phyloP scores from a whole-genome alignment of 495 filamentous ascomycete genomes.

The Xylaria cubensis region DNA sequence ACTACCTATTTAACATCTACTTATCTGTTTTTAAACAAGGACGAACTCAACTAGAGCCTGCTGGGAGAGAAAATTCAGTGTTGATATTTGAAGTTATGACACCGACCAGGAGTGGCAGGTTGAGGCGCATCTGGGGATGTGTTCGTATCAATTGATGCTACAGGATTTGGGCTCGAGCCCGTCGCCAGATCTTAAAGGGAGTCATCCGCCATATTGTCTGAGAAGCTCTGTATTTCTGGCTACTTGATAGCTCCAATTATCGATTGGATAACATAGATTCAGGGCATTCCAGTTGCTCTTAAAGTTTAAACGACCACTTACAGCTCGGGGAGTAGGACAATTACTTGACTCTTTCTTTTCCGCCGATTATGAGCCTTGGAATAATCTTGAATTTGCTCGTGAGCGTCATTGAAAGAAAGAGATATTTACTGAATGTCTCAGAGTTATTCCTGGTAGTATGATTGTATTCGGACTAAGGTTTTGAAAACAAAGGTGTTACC shows the following conservation, averaged over 20 bases:
- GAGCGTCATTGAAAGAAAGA: not conserved
- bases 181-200: not conserved
- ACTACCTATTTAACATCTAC: no score
- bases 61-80: not conserved
- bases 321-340: not conserved
- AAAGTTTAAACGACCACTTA: not conserved
- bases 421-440: not conserved
- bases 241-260: not conserved
- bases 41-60: no score
- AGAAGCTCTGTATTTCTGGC: not conserved
- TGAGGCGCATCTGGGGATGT: not conserved
- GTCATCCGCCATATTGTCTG: not conserved
- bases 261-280: not conserved
- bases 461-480: not conserved
- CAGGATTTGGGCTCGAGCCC: not conserved
- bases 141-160: not conserved
- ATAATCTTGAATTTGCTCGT: not conserved
- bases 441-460: no score
- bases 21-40: no score
- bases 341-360: not conserved
- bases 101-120: no score
- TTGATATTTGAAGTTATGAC: not conserved
- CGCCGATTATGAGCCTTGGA: not conserved
- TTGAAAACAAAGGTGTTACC: not conserved
- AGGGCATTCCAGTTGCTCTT: not conserved